Evolutionary conservation across 768 basidiomycete genomes (phyloP).

Genomic region (Termitomyces sp.): DNA sequence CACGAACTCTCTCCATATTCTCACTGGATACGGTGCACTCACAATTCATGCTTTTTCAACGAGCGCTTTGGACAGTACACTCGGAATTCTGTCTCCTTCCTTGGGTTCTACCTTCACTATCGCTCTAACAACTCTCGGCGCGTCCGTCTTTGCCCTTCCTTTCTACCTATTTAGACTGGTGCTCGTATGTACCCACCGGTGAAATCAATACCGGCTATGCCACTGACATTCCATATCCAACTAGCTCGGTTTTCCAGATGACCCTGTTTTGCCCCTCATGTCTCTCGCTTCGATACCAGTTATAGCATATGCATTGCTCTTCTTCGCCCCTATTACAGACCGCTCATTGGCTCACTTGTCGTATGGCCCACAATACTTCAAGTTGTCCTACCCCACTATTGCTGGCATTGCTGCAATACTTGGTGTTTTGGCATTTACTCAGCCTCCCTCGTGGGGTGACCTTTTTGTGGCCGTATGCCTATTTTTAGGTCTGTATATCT

Average conservation of each 20-base stretch:
- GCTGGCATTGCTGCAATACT: constrained; percentile 45
- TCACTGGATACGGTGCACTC: constrained; percentile 67
- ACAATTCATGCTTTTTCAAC: constrained; percentile 55
- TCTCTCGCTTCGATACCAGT: constrained; percentile 58
- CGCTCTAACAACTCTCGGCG: constrained; percentile 55
- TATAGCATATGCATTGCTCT: constrained; percentile 58
- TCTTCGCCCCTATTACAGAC: constrained; percentile 48
- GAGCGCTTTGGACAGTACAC: constrained; percentile 58
- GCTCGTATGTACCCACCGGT: constrained; percentile 37
- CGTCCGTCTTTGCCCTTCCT: constrained; percentile 56
- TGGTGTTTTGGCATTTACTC: constrained; percentile 61
- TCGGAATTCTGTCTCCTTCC: constrained; percentile 50
- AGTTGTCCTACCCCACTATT: constrained; percentile 52
- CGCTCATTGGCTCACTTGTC: constrained; percentile 41
- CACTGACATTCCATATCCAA: constrained; percentile 1
- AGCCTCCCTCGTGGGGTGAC: constrained; percentile 55
- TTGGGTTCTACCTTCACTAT: constrained; percentile 52
- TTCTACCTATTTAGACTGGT: constrained; percentile 58
- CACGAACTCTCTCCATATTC: constrained; percentile 34
- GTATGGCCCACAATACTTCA: constrained; percentile 51
- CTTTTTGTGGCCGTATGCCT: constrained; percentile 50
- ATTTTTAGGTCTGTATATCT: constrained; percentile 50
- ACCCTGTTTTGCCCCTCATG: constrained; percentile 49
- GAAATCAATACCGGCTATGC: not conserved
- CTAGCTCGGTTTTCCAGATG: constrained; percentile 45